Percentiles rank a stretch among this genome's conserved stretches.
phyloP scores from a whole-genome alignment of 305 asterid species.

The Fraxinus paxiana region DNA sequence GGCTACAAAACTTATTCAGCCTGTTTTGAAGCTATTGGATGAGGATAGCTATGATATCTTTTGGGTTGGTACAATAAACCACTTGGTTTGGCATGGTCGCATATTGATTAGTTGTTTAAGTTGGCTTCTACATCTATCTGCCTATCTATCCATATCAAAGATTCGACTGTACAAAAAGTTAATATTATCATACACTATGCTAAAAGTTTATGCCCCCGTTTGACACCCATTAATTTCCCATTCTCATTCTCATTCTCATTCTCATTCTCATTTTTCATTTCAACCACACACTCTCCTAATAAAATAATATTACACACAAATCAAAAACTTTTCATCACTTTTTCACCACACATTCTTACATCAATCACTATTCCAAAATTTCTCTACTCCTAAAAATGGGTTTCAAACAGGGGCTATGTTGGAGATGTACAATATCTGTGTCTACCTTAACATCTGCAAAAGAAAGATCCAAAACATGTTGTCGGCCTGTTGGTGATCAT shows the following conservation, averaged over 20 bases:
- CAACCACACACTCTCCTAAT: too few relatives aligned
- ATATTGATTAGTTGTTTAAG: not conserved
- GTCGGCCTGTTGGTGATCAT: not conserved
- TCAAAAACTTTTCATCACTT: too few relatives aligned
- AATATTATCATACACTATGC: not conserved
- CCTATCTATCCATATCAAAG: not conserved
- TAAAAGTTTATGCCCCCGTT: not conserved
- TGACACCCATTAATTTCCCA: too few relatives aligned
- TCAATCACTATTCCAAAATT: too few relatives aligned
- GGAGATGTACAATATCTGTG: slow-evolving; percentile 5
- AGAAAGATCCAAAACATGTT: not conserved
- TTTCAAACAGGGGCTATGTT: too few relatives aligned
- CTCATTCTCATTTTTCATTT: too few relatives aligned
- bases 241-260: too few relatives aligned
- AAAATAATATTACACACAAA: too few relatives aligned
- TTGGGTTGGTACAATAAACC: slow-evolving; percentile 50
- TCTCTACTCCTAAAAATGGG: too few relatives aligned
- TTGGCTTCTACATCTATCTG: not conserved
- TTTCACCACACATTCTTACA: too few relatives aligned
- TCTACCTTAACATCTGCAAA: not conserved
- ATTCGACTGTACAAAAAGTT: not conserved
- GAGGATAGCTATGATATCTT: slow-evolving; percentile 56
- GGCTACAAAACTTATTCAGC: slow-evolving; percentile 59
- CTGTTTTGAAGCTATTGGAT: slow-evolving; percentile 50
- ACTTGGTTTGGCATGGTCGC: not conserved